phyloP scores from a whole-genome alignment of 1,284 basidiomycete genomes.

The Tilletia setariae region DNA sequence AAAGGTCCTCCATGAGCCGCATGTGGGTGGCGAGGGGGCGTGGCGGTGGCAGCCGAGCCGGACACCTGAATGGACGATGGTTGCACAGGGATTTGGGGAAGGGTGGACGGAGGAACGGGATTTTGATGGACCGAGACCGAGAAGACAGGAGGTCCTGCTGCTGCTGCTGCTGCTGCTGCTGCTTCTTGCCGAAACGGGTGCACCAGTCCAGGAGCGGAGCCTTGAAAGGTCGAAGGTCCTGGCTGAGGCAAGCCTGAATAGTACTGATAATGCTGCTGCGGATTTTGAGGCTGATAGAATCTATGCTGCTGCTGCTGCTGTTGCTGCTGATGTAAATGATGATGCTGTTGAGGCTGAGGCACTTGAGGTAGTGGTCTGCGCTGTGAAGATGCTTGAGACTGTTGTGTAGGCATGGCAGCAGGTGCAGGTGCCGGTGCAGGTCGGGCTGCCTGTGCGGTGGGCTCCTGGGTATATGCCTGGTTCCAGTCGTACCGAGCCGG shows the following conservation, averaged over 20 bases:
- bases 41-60: background rate
- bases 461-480: background rate
- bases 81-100: background rate
- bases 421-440: too few species aligned
- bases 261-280: background rate
- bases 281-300: background rate
- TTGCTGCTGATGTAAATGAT: conserved; percentile 22
- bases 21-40: background rate
- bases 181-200: background rate
- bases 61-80: background rate
- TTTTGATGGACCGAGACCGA: background rate
- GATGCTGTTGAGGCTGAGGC: conserved; percentile 4
- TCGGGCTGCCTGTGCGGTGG: background rate
- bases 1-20: background rate
- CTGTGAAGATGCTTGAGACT: too few species aligned
- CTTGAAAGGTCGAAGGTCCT: background rate
- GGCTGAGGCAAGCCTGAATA: background rate
- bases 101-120: background rate
- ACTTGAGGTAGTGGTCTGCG: background rate
- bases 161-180: background rate
- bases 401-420: too few species aligned
- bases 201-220: background rate
- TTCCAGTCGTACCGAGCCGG: background rate
- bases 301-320: conserved; percentile 16
- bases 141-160: background rate